phyloP scores from a whole-genome alignment of 83 land plant species.

The Picea abies region DNA sequence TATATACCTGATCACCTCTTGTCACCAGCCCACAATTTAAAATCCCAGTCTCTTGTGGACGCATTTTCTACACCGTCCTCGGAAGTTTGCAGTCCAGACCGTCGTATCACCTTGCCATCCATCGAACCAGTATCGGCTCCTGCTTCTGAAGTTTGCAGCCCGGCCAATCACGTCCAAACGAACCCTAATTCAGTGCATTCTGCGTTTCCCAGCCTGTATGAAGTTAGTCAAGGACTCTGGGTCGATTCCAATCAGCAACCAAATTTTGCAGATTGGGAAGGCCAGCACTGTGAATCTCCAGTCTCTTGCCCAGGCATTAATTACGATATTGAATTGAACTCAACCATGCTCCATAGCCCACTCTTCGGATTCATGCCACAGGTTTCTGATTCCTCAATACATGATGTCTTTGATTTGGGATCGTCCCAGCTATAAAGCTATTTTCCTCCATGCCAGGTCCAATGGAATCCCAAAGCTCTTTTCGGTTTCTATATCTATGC shows the following conservation, averaged over 20 bases:
- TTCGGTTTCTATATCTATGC: neutral
- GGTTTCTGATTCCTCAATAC: conserved; percentile 14
- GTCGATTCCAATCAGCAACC: conserved; percentile 13
- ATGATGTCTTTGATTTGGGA: conserved; percentile 13
- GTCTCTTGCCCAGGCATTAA: neutral
- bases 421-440: conserved; percentile 4
- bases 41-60: conserved; percentile 3
- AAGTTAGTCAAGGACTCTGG: conserved; percentile 14
- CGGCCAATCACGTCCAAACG: neutral
- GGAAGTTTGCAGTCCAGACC: conserved; percentile 12
- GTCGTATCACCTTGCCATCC: neutral
- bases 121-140: conserved; percentile 1
- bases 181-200: neutral
- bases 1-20: neutral
- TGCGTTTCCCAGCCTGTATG: conserved; percentile 4
- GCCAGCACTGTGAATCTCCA: conserved; percentile 9
- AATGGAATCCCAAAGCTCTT: neutral
- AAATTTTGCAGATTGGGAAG: neutral
- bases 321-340: neutral
- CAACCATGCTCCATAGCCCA: conserved; percentile 10
- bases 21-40: neutral
- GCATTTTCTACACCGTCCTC: conserved; percentile 10
- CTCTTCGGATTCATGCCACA: conserved; percentile 14
- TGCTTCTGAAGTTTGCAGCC: conserved; percentile 15
- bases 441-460: too few relatives aligned